Evolutionary conservation across 345 rosid genomes (phyloP).

Genomic region (Zanthoxylum bungeanum): DNA sequence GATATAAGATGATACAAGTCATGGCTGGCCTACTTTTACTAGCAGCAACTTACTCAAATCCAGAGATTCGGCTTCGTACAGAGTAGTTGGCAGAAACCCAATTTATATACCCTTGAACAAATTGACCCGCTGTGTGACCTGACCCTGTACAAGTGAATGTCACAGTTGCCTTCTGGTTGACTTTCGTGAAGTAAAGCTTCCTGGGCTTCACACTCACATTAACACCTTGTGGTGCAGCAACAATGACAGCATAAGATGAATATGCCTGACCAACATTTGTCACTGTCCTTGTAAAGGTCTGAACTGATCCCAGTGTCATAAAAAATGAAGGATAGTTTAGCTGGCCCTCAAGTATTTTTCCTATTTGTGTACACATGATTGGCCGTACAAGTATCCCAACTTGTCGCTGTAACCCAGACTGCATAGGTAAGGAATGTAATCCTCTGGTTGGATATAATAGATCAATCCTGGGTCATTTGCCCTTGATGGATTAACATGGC

Average conservation of each 20-base stretch:
- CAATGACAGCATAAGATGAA: constrained; percentile 20
- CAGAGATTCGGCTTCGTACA: constrained; percentile 45
- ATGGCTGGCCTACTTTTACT: neutral
- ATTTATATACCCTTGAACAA: constrained; percentile 33
- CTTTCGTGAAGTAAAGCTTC: constrained; percentile 28
- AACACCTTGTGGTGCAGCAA: constrained; percentile 32
- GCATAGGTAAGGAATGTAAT: constrained; percentile 46
- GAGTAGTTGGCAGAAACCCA: constrained; percentile 35
- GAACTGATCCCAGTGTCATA: constrained; percentile 35
- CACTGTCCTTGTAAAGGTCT: constrained; percentile 39
- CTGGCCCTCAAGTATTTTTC: constrained; percentile 20
- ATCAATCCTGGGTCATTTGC: constrained; percentile 61
- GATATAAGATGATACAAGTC: neutral
- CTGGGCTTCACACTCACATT: constrained; percentile 36
- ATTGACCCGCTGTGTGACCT: constrained; percentile 6
- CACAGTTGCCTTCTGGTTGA: constrained; percentile 34
- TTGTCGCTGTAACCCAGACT: constrained; percentile 37
- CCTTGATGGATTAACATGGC: constrained; percentile 51
- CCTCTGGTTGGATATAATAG: constrained; percentile 44
- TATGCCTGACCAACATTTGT: constrained; percentile 41
- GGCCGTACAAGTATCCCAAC: constrained; percentile 17
- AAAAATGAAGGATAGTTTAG: constrained; percentile 52
- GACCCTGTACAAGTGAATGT: constrained; percentile 19
- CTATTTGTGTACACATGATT: constrained; percentile 19
- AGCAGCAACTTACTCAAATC: constrained; percentile 19